A percentile compares a stretch with the other conserved stretches of the same genome.
phyloP scores from a whole-genome alignment of 2,329 filamentous ascomycete species.

The Aspergillus arachidicola region DNA sequence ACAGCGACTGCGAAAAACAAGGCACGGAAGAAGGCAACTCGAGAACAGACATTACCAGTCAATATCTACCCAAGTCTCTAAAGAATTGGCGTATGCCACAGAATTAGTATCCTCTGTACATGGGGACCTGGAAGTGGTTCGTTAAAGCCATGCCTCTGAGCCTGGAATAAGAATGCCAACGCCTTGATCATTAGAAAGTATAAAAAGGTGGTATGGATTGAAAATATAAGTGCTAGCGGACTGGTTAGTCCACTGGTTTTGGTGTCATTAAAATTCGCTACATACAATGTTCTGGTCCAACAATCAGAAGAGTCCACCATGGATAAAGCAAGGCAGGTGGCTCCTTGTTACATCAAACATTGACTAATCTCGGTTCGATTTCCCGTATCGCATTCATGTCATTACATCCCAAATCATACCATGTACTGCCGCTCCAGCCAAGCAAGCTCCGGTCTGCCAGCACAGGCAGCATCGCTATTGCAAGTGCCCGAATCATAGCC shows the following conservation, averaged over 20 bases:
- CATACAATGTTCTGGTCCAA: background rate
- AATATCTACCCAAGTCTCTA: no score
- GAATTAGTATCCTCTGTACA: no score
- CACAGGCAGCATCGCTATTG: background rate
- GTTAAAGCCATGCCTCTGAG: no score
- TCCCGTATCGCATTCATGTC: background rate
- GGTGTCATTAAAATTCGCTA: background rate
- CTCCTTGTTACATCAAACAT: background rate
- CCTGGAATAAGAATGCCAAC: no score
- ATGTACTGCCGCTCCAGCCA: conserved; percentile 11
- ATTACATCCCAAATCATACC: background rate
- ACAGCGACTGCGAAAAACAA: no score
- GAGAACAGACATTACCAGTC: no score
- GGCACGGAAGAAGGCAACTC: no score
- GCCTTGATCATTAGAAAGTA: no score
- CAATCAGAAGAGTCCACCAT: background rate
- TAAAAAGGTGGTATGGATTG: no score
- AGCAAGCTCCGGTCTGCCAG: conserved; percentile 4
- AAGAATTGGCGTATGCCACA: no score
- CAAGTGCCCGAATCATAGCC: conserved; percentile 10
- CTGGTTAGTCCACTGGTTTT: accelerated
- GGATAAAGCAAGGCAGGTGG: background rate
- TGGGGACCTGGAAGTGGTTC: no score
- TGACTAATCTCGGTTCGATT: background rate
- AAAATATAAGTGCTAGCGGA: background rate